Conservation (phyloP, 805 yeast genomes). For the Diddensiella santjacobensis region DNA sequence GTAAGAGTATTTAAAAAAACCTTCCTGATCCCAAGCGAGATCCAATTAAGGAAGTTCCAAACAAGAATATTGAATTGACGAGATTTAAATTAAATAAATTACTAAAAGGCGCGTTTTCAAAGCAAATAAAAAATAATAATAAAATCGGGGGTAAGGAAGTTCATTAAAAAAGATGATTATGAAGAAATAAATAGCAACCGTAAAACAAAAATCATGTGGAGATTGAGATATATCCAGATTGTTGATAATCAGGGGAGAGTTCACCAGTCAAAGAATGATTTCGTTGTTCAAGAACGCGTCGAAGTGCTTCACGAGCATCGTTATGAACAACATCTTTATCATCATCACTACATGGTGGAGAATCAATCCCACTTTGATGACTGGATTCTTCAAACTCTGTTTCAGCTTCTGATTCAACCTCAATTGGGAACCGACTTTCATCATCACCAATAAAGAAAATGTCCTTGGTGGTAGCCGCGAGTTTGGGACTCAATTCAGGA, state of each 20-base stretch:
- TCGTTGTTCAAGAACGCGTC: constrained; percentile 5
- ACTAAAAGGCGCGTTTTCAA: background rate
- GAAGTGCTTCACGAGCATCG: constrained; percentile 11
- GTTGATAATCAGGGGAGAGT: constrained; percentile 1
- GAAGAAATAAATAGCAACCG: background rate
- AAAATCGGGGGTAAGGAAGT: background rate
- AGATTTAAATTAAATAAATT: background rate
- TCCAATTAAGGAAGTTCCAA: background rate
- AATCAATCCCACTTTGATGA: background rate
- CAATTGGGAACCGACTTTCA: background rate
- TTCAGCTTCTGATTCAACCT: constrained; percentile 1
- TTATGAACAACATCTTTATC: background rate
- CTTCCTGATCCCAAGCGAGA: background rate
- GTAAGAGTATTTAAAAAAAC: background rate
- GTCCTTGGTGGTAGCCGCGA: background rate
- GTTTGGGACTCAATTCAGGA: constrained; percentile 17
- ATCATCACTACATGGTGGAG: background rate
- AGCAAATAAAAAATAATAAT: background rate
- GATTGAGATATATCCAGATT: constrained; percentile 1
- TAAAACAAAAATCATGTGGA: constrained; percentile 1
- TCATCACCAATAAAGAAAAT: background rate
- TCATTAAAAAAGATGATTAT: background rate
- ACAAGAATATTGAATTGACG: background rate
- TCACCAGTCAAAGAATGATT: background rate
- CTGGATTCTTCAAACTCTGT: constrained; percentile 1